phyloP scores from a whole-genome alignment of 345 rosid genomes.

The Hibiscus syriacus region DNA sequence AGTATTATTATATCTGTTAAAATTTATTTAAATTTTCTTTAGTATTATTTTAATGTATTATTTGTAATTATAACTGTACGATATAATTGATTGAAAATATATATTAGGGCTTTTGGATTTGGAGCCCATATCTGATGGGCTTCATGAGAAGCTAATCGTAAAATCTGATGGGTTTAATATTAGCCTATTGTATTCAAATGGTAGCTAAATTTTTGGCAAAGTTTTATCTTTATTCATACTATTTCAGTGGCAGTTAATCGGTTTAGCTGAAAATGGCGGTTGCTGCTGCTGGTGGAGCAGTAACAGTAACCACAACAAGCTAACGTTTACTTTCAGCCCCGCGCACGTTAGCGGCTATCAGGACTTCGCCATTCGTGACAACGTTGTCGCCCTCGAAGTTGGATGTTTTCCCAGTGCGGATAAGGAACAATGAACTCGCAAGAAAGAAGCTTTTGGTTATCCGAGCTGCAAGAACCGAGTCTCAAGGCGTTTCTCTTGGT shows the following conservation, averaged over 20 bases:
- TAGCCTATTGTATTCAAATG: not conserved
- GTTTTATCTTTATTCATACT: not conserved
- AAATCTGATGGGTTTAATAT: too few relatives aligned
- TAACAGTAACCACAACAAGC: conserved; percentile 17
- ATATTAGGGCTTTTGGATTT: too few relatives aligned
- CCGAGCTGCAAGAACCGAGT: conserved; percentile 61
- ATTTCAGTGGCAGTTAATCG: not conserved
- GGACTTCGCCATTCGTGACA: conserved; percentile 14
- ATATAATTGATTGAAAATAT: too few relatives aligned
- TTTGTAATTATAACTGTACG: too few relatives aligned
- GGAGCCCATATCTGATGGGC: too few relatives aligned
- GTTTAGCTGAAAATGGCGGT: conserved; percentile 27
- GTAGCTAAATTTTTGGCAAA: not conserved
- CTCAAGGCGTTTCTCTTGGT: conserved; percentile 52
- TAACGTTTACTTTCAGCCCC: conserved; percentile 7
- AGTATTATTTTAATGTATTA: too few relatives aligned
- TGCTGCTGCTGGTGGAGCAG: conserved; percentile 25
- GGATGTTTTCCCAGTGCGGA: conserved; percentile 23
- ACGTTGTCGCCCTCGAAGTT: conserved; percentile 10
- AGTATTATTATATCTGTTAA: too few relatives aligned
- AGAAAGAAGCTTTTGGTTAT: conserved; percentile 27
- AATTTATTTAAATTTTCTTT: too few relatives aligned
- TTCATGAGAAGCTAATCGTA: too few relatives aligned
- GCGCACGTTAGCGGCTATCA: conserved; percentile 8
- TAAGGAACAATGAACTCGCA: conserved; percentile 20